Evolutionary conservation across 2,329 filamentous ascomycete species (phyloP).

Genomic region (Aspergillus melleus): DNA sequence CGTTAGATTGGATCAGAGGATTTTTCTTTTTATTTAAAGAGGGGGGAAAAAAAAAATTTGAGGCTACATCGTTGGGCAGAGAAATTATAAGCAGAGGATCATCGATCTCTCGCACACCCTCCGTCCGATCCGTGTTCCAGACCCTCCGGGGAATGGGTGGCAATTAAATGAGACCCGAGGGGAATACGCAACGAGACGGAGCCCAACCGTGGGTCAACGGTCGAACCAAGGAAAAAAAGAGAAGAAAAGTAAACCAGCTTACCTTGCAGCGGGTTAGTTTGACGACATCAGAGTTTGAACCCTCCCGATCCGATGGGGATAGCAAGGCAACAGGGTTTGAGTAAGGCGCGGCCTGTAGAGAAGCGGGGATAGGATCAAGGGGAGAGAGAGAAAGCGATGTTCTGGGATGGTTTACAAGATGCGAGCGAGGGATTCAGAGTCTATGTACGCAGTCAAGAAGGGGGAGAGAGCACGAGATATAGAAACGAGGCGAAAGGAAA

Average conservation of each 20-base stretch:
- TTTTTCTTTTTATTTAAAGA: background rate
- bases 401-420: background rate
- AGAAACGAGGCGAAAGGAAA: background rate
- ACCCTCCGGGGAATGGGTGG: slow-evolving; percentile 9
- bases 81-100: background rate
- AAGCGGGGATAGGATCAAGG: background rate
- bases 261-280: slow-evolving; percentile 3
- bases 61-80: background rate
- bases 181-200: background rate
- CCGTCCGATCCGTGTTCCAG: background rate
- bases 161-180: slow-evolving; percentile 9
- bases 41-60: background rate
- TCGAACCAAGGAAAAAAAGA: background rate
- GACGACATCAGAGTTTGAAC: background rate
- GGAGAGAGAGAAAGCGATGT: background rate
- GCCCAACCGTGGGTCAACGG: slow-evolving; percentile 9
- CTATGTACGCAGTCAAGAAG: background rate
- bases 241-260: slow-evolving; percentile 6
- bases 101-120: background rate
- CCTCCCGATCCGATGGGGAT: background rate
- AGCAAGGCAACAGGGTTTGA: background rate
- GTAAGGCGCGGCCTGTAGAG: background rate
- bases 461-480: background rate
- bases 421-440: background rate
- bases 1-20: background rate